Conservation (phyloP, 2,329 filamentous ascomycete genomes). For the Calycina herbarum region DNA sequence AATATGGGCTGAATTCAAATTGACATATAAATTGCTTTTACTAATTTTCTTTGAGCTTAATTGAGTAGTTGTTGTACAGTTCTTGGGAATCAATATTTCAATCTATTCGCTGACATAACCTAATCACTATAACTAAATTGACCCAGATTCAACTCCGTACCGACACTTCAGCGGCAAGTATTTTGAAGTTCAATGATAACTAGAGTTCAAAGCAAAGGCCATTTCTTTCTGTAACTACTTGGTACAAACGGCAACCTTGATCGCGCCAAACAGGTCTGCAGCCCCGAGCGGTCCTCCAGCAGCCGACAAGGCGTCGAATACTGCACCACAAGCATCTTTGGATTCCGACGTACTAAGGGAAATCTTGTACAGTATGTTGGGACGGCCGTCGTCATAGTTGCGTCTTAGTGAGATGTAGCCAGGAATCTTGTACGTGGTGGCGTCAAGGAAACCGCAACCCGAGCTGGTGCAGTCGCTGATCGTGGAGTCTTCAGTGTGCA, state of each 20-base stretch:
- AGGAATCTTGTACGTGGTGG: background rate
- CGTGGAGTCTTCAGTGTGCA: background rate
- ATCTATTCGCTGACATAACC: too few species aligned
- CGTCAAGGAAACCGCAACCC: background rate
- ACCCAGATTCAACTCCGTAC: background rate
- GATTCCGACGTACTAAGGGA: background rate
- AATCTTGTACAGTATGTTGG: background rate
- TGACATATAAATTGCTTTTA: too few species aligned
- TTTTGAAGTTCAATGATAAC: background rate
- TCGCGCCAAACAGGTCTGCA: background rate
- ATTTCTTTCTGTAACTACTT: background rate
- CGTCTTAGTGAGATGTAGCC: background rate
- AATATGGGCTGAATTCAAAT: too few species aligned
- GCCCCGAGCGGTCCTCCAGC: background rate
- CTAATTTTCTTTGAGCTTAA: too few species aligned
- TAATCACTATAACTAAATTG: background rate
- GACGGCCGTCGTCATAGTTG: background rate
- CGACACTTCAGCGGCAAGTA: background rate
- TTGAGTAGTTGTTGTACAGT: too few species aligned
- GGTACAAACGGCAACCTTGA: background rate
- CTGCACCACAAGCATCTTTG: slow-evolving; percentile 1
- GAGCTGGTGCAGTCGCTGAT: background rate
- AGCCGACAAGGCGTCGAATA: background rate
- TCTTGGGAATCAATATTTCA: too few species aligned
- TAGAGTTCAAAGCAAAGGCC: background rate